Percentiles rank a stretch among this genome's conserved stretches.
phyloP scores from a whole-genome alignment of 2,329 filamentous ascomycete genomes.

The Colletotrichum sojae region DNA sequence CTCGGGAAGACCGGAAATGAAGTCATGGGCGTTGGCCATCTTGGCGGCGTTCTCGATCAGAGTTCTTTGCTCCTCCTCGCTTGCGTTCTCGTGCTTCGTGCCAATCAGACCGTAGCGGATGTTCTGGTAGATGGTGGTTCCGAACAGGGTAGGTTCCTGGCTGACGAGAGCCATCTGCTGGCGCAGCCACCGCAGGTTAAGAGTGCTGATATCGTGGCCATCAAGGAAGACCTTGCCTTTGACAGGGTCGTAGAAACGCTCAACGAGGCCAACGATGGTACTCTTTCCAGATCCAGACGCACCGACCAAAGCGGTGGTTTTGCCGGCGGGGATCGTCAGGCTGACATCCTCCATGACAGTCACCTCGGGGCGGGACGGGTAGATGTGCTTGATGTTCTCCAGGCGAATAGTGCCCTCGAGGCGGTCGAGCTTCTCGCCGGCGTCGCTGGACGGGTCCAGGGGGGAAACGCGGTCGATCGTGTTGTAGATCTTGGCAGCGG shows the following conservation, averaged over 20 bases:
- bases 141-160: slow-evolving; percentile 93
- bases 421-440: slow-evolving; percentile 80
- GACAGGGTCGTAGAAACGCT: slow-evolving; percentile 94
- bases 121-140: slow-evolving; percentile 89
- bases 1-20: slow-evolving; percentile 85
- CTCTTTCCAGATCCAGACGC: slow-evolving; percentile 96
- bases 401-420: slow-evolving; percentile 86
- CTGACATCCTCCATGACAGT: slow-evolving; percentile 88
- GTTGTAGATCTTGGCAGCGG: slow-evolving; percentile 91
- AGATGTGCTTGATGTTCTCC: slow-evolving; percentile 89
- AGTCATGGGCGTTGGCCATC: slow-evolving; percentile 95
- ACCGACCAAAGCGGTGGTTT: slow-evolving; percentile 93
- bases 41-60: slow-evolving; percentile 85
- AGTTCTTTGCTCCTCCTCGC: slow-evolving; percentile 76
- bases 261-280: slow-evolving; percentile 92
- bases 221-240: slow-evolving; percentile 84
- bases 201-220: slow-evolving; percentile 81
- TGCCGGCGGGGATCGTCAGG: slow-evolving; percentile 86
- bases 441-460: slow-evolving; percentile 80
- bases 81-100: slow-evolving; percentile 78
- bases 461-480: slow-evolving; percentile 93
- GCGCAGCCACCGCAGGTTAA: slow-evolving; percentile 92
- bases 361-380: slow-evolving; percentile 92
- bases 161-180: slow-evolving; percentile 94
- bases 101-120: slow-evolving; percentile 93